A percentile compares a stretch with the other conserved stretches of the same genome.
These are phyloP conservation scores for Salvia miltiorrhiza DNA, from an alignment of 257 asterid genomes.

Conservation along the genomic window DNA sequence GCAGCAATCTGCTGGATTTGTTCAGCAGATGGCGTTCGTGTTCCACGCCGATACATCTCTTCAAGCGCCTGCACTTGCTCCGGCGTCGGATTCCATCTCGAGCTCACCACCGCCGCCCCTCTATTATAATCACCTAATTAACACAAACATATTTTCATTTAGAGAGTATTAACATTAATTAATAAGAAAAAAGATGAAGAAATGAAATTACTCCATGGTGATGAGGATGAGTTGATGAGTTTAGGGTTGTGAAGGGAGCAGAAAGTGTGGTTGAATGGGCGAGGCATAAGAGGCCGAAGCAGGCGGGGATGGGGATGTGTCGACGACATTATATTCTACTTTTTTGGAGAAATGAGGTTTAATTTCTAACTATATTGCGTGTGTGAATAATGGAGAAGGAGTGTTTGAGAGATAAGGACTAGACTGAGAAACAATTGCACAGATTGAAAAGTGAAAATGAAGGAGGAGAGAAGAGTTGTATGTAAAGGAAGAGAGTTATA, in stretches of 20 bases:
- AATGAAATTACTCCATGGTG: conserved; percentile 5
- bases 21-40: conserved; percentile 55
- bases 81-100: conserved; percentile 79
- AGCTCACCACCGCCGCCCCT: conserved; percentile 22
- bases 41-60: conserved; percentile 62
- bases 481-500: too few species aligned
- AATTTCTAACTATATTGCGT: too few species aligned
- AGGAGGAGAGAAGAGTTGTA: too few species aligned
- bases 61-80: conserved; percentile 67
- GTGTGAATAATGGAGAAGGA: not conserved
- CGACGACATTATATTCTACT: too few species aligned
- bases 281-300: conserved; percentile 13
- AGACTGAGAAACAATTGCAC: conserved; percentile 26
- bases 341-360: too few species aligned
- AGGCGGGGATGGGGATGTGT: not conserved
- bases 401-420: conserved; percentile 27
- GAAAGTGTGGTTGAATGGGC: conserved; percentile 16
- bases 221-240: too few species aligned
- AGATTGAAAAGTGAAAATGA: not conserved
- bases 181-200: not conserved
- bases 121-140: conserved; percentile 22
- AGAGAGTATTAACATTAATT: too few species aligned
- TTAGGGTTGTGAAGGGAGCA: conserved; percentile 27
- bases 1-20: conserved; percentile 63
- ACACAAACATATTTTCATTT: too few species aligned